Evolutionary conservation across 2,329 filamentous ascomycete species (phyloP), one percentile per base, ranked within the genome.

Genomic region (Harringtonia aguacate): DNA sequence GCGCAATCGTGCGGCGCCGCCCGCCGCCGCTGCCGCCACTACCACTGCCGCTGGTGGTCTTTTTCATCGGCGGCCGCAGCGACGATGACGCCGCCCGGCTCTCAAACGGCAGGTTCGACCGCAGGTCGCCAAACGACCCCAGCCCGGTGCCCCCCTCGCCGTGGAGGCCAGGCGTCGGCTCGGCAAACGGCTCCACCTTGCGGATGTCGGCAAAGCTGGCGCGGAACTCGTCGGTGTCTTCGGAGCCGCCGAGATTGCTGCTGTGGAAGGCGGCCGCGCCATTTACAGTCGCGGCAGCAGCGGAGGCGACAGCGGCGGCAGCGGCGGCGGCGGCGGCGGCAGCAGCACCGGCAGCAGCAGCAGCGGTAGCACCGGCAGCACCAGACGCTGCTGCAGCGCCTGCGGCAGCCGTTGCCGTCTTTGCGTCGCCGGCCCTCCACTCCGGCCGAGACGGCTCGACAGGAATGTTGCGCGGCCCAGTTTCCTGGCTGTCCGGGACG

Each of bases 371-470:
- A 5, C 45, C 36, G n/a, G 52, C 51, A 8, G 53, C 36, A 12
- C 43, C 46, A 4, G 51, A 48, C 27, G 51, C 48, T n/a, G 49
- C 41, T n/a, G 56, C 53, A 13, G 50, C 46, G 41, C n/a, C 14
- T 8, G 51, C 48, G 28, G 51, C 48, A 17, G 49, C 39, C n/a
- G 56, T 54, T 14, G 51, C 46, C 21, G 35, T 17, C 4, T 8
- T 20, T 13, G 22, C 36, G 17, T 75, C 62, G 4, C 74, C 74
- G 3, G 73, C 64, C 37, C 75, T 64, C 76, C 76, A 80, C 46
- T 79, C 75, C 5, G 72, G 71, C 34, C 75, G 66, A 3, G 73
- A 70, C 0, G 76, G 76, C 52, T 79, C 76, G 13, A 78, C 70
- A 2, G 68, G 67, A 31, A 79, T 77, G 31, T 71, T 75, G 27